These are phyloP conservation scores for Panus rudis DNA, from an alignment of 768 basidiomycete genomes.

Conservation along the genomic window DNA sequence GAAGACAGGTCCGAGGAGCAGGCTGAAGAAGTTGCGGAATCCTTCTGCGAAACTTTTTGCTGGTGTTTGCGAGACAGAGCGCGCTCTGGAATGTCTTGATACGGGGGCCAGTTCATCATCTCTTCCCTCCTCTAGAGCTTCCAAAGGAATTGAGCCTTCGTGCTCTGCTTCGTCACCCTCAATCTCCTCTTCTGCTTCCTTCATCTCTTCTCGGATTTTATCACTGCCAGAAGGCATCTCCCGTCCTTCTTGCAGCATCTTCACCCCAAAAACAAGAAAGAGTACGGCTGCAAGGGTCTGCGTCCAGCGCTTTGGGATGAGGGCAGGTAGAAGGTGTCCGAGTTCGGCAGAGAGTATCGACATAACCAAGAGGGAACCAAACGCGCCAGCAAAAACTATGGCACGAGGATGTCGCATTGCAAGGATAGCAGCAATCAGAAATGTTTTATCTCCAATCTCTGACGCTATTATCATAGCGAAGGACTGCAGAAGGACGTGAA, in stretches of 20 bases:
- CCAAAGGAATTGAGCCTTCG: slow-evolving; percentile 57
- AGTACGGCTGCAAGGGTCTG: slow-evolving; percentile 60
- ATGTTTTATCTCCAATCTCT: slow-evolving; percentile 95
- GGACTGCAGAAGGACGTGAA: slow-evolving; percentile 64
- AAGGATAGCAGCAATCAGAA: slow-evolving; percentile 79
- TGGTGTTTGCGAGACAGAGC: slow-evolving; percentile 10
- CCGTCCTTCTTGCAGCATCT: slow-evolving; percentile 83
- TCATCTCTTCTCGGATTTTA: slow-evolving; percentile 91
- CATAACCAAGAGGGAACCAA: slow-evolving; percentile 87
- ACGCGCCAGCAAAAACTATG: slow-evolving; percentile 83
- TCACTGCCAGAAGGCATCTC: slow-evolving; percentile 72
- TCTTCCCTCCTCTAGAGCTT: slow-evolving; percentile 76
- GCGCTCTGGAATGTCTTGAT: slow-evolving; percentile 4
- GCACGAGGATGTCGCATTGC: slow-evolving; percentile 89
- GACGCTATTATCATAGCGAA: slow-evolving; percentile 90
- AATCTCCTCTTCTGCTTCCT: slow-evolving; percentile 93
- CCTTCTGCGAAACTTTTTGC: slow-evolving; percentile 44
- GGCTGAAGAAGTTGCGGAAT: slow-evolving; percentile 71
- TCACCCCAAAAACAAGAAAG: slow-evolving; percentile 85
- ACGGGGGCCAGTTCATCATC: slow-evolving; percentile 20
- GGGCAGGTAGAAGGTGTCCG: slow-evolving; percentile 81
- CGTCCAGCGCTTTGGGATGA: slow-evolving; percentile 62
- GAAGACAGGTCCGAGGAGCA: slow-evolving; percentile 87
- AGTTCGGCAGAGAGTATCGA: slow-evolving; percentile 89
- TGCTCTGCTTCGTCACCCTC: slow-evolving; percentile 63